Percentiles rank a stretch among this genome's conserved stretches.
Evolutionary conservation across 2,329 filamentous ascomycete genomes (phyloP).

Genomic region (Zymoseptoria passerinii): DNA sequence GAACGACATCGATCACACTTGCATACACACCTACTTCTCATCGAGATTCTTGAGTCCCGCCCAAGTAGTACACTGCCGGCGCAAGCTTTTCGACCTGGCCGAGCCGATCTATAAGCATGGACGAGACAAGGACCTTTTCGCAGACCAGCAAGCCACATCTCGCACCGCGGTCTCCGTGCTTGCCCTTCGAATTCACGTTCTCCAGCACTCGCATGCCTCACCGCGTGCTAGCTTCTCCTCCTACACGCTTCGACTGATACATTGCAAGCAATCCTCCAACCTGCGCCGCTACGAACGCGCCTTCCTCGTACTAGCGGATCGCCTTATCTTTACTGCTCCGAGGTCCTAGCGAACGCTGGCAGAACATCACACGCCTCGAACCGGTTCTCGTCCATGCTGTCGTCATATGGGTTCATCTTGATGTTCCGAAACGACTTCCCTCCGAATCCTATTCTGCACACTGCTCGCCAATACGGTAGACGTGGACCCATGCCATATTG

Average conservation of each 20-base stretch:
- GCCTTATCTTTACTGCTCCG: background rate
- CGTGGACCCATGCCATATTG: background rate
- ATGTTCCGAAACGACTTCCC: background rate
- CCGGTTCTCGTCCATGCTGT: background rate
- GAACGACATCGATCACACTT: background rate
- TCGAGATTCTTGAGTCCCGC: background rate
- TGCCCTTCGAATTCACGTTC: background rate
- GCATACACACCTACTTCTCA: background rate
- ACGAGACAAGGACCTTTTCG: background rate
- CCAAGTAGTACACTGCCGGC: background rate
- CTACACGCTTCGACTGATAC: background rate
- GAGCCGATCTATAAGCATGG: background rate
- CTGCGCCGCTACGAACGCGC: background rate
- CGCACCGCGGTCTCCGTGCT: background rate
- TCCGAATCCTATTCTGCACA: background rate
- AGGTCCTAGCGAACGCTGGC: background rate
- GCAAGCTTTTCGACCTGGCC: background rate
- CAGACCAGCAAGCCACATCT: background rate
- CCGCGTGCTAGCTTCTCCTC: background rate
- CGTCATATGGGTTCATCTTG: background rate
- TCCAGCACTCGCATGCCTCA: background rate
- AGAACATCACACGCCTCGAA: background rate
- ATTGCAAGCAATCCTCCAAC: background rate
- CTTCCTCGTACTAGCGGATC: background rate
- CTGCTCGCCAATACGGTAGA: background rate